Evolutionary conservation across 2,329 filamentous ascomycete genomes (phyloP), one percentile per base, ranked within the genome.

Genomic region (Parafenestella ontariensis): DNA sequence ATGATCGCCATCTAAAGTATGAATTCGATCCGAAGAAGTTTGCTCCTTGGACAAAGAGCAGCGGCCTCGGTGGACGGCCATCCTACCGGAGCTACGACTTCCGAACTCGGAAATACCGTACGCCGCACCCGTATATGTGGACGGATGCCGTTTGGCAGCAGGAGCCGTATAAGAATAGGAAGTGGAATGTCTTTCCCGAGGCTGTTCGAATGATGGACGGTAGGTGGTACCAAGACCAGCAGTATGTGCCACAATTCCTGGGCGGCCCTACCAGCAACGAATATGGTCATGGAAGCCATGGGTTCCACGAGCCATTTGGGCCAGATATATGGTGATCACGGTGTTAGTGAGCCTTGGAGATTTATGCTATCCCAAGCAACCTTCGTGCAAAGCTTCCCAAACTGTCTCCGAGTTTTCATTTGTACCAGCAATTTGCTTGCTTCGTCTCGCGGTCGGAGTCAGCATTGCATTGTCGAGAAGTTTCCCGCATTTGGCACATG

Each of bases 311-410:
- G 15, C 33, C 18, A 8, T 20, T 23, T 23, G 36, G 20, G 21
- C 20, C 37, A 15, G 24, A 5, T 9, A 23, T 23, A 13, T 40
- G 15, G 13, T 13, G 9, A n/a, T n/a, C n/a, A 7, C 8, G 21
- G 9, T n/a, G n/a, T 11, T 29, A 21, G 29, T n/a, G 21, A 18
- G 17, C 29, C 7, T 17, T 21, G 17, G 20, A 18, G 17, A 28
- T 18, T 26, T 29, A 9, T 29, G 24, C 65, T 49, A 62, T 36
- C 53, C 57, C 3, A 76, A 43, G 41, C 74, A 76, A 18, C 61
- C 56, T 56, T 76, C 74, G 29, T 77, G 74, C n/a, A 74, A 64
- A 29, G 74, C 65, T 54, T 75, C 66, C 74, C 74, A 77, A 1
- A 67, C 54, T 1, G 50, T 65, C 40, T 69, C 53, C 2, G 39